These are phyloP conservation scores for Austroboletus novae-zelandiae DNA, from an alignment of 1,284 basidiomycete genomes.

Conservation along the genomic window DNA sequence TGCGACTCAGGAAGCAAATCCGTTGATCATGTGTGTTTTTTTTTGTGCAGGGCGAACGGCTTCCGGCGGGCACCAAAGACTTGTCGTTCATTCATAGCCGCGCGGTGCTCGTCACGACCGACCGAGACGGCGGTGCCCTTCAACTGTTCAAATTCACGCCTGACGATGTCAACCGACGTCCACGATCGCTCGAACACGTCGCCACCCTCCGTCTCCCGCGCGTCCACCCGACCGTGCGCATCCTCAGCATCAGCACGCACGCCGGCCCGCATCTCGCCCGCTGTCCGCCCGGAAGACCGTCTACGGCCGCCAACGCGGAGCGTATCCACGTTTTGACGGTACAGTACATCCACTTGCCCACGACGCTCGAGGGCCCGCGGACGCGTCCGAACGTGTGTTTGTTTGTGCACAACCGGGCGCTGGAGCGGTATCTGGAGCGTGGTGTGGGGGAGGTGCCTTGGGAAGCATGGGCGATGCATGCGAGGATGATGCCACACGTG, in stretches of 20 bases:
- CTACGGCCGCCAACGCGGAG: conserved; percentile 37
- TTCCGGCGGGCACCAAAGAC: conserved; percentile 37
- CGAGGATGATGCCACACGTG: conserved; percentile 37
- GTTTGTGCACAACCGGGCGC: conserved; percentile 37
- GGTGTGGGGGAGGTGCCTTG: conserved; percentile 30
- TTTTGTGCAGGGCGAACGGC: neutral
- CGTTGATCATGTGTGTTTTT: too few species aligned
- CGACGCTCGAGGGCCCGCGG: conserved; percentile 2
- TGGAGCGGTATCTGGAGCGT: conserved; percentile 30
- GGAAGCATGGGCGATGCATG: conserved; percentile 45
- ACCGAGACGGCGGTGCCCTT: conserved; percentile 34
- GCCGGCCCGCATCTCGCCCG: conserved; percentile 39
- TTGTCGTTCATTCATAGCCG: conserved; percentile 48
- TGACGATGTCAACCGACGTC: conserved; percentile 2
- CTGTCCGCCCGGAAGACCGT: conserved; percentile 32
- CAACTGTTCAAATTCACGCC: conserved; percentile 38
- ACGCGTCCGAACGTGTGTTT: conserved; percentile 27
- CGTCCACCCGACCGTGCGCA: conserved; percentile 11
- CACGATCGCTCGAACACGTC: conserved; percentile 16
- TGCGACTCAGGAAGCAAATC: too few species aligned
- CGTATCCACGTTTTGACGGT: conserved; percentile 47
- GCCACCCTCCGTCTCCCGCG: conserved; percentile 37
- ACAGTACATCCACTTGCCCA: conserved; percentile 25
- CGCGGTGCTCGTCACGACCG: conserved; percentile 42
- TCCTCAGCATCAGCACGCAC: conserved; percentile 28